Evolutionary conservation across 1,139 yeast genomes (phyloP), one percentile per base, ranked within the genome.

Genomic region (Petasospora rhodanensis): DNA sequence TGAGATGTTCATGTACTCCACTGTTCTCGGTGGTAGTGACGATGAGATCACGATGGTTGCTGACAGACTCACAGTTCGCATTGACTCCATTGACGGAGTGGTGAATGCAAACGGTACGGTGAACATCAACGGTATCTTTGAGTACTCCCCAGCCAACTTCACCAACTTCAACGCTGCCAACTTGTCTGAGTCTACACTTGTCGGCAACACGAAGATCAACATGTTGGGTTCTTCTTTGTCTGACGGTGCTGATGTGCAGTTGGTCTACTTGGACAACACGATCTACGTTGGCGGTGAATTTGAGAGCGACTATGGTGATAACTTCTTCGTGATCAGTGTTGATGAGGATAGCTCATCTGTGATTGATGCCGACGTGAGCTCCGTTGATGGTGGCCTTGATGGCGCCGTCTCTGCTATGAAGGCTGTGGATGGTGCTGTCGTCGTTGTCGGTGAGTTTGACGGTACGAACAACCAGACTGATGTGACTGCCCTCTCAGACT

Each of bases 61-160:
- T 4, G 91, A 84, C 49, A 74, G 76, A 41, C 67, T 83, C 4
- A 70, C 69, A 35, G 73, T 83, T 5, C 64, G 71, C 26, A 70
- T 79, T 34, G 64, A 69, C 13, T 61, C 68, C 6, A 59, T 79
- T 42, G 81, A 76, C 51, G 61, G 54, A 18, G 59, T 64, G 31
- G 58, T 64, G 34, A 50, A 55, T 28, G 55, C 64, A 11, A 62
- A 62, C 26, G 54, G 51, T 3, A 43, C 53, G 2, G 54, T 67
- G 30, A 42, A 61, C 6, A 47, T 87, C 35, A 81, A 82, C 54
- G 93, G 94, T 3, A 51, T 91, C 26, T 85, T 89, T 54, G 96
- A 91, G 58, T 91, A 80, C 58, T 77, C 86, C 0, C 61, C 79
- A 29, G 62, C 73, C 4, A 86, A 87, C 54, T 85, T 83, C 53